A percentile compares a stretch with the other conserved stretches of the same genome.
Evolutionary conservation across 169 alveolate species (phyloP).

Genomic region (Eimeria zaria): DNA sequence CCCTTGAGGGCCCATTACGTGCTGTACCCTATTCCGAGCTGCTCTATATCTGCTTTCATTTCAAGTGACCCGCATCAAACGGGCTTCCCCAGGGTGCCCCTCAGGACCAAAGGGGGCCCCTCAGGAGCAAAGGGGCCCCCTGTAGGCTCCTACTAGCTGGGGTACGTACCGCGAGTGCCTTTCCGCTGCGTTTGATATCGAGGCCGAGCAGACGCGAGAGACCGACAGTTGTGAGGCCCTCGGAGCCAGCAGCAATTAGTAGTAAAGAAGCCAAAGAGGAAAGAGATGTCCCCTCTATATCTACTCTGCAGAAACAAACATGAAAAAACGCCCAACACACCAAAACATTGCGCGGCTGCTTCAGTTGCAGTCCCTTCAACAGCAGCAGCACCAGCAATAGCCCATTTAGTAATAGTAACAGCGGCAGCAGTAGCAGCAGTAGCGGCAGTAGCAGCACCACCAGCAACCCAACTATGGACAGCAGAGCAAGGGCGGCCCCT

Average conservation of each 20-base stretch:
- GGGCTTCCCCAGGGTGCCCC: too few species aligned
- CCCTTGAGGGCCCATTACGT: too few species aligned
- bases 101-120: too few species aligned
- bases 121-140: neutral
- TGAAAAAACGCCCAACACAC: neutral
- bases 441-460: too few species aligned
- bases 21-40: too few species aligned
- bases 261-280: conserved; percentile 1
- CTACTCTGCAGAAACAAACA: conserved; percentile 9
- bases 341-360: neutral
- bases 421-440: too few species aligned
- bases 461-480: too few species aligned
- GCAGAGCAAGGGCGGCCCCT: too few species aligned
- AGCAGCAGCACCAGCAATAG: too few species aligned
- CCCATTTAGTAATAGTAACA: too few species aligned
- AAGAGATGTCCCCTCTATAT: conserved; percentile 14
- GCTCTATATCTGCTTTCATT: too few species aligned
- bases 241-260: conserved; percentile 49
- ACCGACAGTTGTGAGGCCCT: conserved; percentile 66
- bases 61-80: too few species aligned
- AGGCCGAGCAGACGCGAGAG: conserved; percentile 71
- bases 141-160: neutral
- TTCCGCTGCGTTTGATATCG: conserved; percentile 80
- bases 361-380: neutral
- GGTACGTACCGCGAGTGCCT: conserved; percentile 66